These are phyloP conservation scores for Penicillium digitatum DNA, from an alignment of 2,329 filamentous ascomycete species.

Conservation along the genomic window DNA sequence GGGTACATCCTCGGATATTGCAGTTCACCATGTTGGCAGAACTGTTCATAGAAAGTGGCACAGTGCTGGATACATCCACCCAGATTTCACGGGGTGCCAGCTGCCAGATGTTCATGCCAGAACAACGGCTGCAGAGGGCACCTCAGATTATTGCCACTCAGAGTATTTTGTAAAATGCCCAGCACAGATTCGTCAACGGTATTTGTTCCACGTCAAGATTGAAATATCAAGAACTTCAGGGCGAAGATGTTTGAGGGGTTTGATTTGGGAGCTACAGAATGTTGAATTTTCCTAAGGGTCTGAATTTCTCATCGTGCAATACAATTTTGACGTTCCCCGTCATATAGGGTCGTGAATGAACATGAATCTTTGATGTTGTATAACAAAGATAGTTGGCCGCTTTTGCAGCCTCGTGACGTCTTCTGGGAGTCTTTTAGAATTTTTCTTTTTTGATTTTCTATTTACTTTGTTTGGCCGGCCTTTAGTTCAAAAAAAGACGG, in stretches of 20 bases:
- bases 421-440: too few relatives aligned
- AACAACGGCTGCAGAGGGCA: accelerated
- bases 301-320: neutral
- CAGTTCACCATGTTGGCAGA: neutral
- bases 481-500: too few relatives aligned
- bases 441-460: too few relatives aligned
- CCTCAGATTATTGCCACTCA: constrained; percentile 16
- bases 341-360: neutral
- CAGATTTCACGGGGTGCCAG: neutral
- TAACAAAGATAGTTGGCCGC: too few relatives aligned
- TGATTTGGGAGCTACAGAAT: neutral
- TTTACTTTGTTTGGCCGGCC: too few relatives aligned
- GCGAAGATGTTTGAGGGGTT: neutral
- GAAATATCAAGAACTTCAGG: neutral
- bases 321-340: neutral
- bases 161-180: constrained; percentile 44
- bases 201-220: constrained; percentile 36
- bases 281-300: neutral
- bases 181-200: constrained; percentile 39
- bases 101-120: constrained; percentile 10
- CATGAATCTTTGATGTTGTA: neutral
- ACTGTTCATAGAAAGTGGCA: constrained; percentile 3
- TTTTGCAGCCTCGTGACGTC: too few relatives aligned
- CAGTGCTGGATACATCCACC: constrained; percentile 11
- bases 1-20: neutral